Conservation (phyloP, 1,284 basidiomycete genomes). For the Pseudozyma hubeiensis region DNA sequence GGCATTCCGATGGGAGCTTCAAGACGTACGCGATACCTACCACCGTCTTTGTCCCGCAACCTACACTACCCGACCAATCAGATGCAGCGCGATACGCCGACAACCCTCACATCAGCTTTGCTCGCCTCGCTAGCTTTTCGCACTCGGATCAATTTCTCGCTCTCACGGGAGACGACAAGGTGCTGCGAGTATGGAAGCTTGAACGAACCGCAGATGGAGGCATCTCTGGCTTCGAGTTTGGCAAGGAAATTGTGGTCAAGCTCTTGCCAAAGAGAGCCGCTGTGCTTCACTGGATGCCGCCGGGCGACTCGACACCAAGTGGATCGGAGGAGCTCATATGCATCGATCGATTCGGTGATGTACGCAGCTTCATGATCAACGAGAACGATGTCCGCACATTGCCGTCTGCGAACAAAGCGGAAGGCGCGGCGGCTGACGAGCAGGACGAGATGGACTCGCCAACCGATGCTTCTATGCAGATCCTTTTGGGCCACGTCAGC, state of each 20-base stretch:
- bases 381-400: slow-evolving; percentile 20
- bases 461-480: slow-evolving; percentile 45
- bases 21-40: slow-evolving; percentile 37
- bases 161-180: slow-evolving; percentile 64
- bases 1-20: slow-evolving; percentile 15
- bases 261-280: slow-evolving; percentile 62
- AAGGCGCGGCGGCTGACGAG: slow-evolving; percentile 17
- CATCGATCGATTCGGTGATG: slow-evolving; percentile 62
- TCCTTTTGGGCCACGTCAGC: slow-evolving; percentile 62
- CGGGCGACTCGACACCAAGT: slow-evolving; percentile 12
- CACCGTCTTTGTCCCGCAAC: slow-evolving; percentile 45
- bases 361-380: slow-evolving; percentile 53
- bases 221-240: slow-evolving; percentile 35
- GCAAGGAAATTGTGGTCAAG: slow-evolving; percentile 54
- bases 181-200: slow-evolving; percentile 58
- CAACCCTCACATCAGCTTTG: slow-evolving; percentile 49
- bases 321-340: slow-evolving; percentile 56
- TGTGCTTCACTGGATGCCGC: slow-evolving; percentile 53
- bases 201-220: slow-evolving; percentile 4
- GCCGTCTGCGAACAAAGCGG: slow-evolving; percentile 7
- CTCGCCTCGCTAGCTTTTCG: slow-evolving; percentile 56
- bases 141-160: slow-evolving; percentile 54
- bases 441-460: slow-evolving; percentile 52
- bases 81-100: slow-evolving; percentile 41
- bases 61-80: slow-evolving; percentile 47